A percentile compares a stretch with the other conserved stretches of the same genome.
phyloP scores from a whole-genome alignment of 495 filamentous ascomycete species.

The Cenococcum geophilum region DNA sequence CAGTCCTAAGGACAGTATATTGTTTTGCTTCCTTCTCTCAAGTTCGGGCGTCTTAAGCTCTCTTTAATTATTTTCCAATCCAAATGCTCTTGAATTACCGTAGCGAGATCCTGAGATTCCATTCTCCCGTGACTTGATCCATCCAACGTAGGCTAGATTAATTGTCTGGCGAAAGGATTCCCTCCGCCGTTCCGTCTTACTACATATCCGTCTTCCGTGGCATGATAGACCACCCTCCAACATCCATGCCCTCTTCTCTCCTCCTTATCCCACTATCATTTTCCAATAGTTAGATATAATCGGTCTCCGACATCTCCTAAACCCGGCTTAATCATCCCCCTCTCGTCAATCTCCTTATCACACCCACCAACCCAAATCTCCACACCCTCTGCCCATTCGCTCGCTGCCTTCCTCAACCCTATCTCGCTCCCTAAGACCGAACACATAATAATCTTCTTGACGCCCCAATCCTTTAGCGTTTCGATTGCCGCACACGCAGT shows the following conservation, averaged over 20 bases:
- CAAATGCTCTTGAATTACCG: too few species aligned
- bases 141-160: too few species aligned
- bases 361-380: slow-evolving; percentile 80
- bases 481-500: slow-evolving; percentile 87
- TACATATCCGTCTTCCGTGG: too few species aligned
- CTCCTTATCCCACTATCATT: slow-evolving; percentile 42
- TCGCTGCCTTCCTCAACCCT: slow-evolving; percentile 62
- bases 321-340: slow-evolving; percentile 88
- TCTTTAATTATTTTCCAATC: too few species aligned
- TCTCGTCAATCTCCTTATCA: slow-evolving; percentile 62
- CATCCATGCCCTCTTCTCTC: background rate
- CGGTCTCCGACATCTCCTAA: slow-evolving; percentile 89
- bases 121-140: too few species aligned
- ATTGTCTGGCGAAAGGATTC: too few species aligned
- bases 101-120: too few species aligned
- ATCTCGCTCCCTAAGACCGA: slow-evolving; percentile 62
- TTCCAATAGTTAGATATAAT: slow-evolving; percentile 87
- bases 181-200: too few species aligned
- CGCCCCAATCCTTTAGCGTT: slow-evolving; percentile 84
- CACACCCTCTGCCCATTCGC: slow-evolving; percentile 65
- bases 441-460: slow-evolving; percentile 71
- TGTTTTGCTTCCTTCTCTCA: too few species aligned
- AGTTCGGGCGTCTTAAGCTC: too few species aligned
- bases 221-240: too few species aligned
- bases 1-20: too few species aligned